A percentile compares a stretch with the other conserved stretches of the same genome.
phyloP scores from a whole-genome alignment of 192 early-diverging fungal genomes.

The Backusella tuberculispora region DNA sequence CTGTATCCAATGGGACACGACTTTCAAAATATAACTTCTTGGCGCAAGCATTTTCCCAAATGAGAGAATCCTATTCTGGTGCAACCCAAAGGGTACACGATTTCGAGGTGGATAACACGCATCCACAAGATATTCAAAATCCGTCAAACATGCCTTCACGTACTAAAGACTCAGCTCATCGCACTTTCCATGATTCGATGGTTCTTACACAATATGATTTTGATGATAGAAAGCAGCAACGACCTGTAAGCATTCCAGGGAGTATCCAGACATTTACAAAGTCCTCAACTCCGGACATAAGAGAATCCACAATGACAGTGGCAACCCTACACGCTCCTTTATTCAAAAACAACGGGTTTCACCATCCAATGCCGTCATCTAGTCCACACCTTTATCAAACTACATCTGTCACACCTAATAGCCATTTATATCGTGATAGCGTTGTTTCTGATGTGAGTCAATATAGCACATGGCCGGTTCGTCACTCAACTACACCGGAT shows the following conservation, averaged over 20 bases:
- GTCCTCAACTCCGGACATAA: not conserved
- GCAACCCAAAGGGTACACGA: not conserved
- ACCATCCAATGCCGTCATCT: not conserved
- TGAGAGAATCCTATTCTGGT: constrained; percentile 32
- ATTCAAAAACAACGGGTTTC: not conserved
- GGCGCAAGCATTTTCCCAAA: constrained; percentile 45
- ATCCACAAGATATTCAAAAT: not conserved
- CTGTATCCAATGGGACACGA: constrained; percentile 26
- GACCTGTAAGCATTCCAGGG: not conserved
- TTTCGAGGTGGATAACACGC: not conserved
- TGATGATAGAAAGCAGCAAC: not conserved
- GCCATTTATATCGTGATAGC: not conserved
- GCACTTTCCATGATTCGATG: constrained; percentile 1
- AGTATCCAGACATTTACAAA: not conserved
- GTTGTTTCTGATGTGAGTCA: constrained; percentile 3
- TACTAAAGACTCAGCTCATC: not conserved
- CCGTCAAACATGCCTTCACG: not conserved
- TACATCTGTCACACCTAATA: not conserved
- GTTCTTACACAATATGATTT: constrained; percentile 2
- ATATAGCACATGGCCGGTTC: not conserved
- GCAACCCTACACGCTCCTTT: not conserved
- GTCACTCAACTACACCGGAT: not conserved
- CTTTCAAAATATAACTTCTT: constrained; percentile 48
- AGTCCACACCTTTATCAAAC: not conserved
- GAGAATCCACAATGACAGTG: not conserved